phyloP scores from a whole-genome alignment of 2,329 filamentous ascomycete species.

The Calonectria leucothoes region DNA sequence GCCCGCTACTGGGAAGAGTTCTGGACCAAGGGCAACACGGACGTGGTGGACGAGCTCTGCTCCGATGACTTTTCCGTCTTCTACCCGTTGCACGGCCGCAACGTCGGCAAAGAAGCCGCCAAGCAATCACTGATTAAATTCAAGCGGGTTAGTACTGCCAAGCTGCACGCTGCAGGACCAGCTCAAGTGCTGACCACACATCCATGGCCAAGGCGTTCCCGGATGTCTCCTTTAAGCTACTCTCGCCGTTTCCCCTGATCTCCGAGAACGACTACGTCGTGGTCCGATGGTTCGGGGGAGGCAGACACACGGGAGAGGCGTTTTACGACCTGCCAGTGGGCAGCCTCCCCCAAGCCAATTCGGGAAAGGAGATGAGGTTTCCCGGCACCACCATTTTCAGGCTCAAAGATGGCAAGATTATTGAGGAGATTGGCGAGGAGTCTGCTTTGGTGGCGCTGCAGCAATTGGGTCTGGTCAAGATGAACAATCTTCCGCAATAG shows the following conservation, averaged over 20 bases:
- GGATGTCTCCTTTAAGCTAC: not conserved
- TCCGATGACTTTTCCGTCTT: constrained; percentile 20
- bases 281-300: constrained; percentile 28
- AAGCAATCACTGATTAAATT: constrained; percentile 22
- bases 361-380: constrained; percentile 29
- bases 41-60: constrained; percentile 26
- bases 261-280: constrained; percentile 22
- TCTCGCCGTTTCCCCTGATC: constrained; percentile 8
- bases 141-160: constrained; percentile 18
- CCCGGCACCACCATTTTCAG: constrained; percentile 29
- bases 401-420: constrained; percentile 24
- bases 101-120: constrained; percentile 17
- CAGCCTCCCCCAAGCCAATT: constrained; percentile 9
- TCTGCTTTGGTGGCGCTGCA: constrained; percentile 1
- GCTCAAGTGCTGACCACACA: not conserved
- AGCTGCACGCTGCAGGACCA: not conserved
- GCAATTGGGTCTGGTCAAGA: constrained; percentile 1
- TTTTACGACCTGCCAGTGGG: constrained; percentile 26
- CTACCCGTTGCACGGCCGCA: constrained; percentile 29
- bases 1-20: constrained; percentile 15
- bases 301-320: constrained; percentile 28
- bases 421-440: constrained; percentile 23
- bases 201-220: constrained; percentile 3
- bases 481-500: not conserved
- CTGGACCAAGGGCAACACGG: constrained; percentile 28